Evolutionary conservation across 2,329 filamentous ascomycete species (phyloP), one percentile per base, ranked within the genome.

Genomic region (Paecilomyces formosus): DNA sequence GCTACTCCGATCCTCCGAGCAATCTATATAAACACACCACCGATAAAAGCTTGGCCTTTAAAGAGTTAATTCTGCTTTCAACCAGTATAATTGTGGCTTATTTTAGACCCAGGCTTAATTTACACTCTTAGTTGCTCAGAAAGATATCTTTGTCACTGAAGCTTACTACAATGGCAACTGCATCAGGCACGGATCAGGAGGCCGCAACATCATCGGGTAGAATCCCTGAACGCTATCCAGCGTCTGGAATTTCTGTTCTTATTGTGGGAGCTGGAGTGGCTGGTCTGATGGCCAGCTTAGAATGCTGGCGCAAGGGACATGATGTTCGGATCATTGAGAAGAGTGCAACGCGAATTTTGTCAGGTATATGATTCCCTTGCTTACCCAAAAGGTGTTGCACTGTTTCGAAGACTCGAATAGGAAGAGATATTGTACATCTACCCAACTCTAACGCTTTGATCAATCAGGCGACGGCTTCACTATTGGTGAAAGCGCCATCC

Each of bases 261-360:
- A 64, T 72, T 11, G 63, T 68, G 1, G 69, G 69, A 9, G 66
- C 63, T 13, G 69, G 69, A 5, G 62, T 69, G 6, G 68, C 61
- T 11, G 69, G 68, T 18, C 56, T 72, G 18, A 62, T 64, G 39
- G 58, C 67, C 8, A 63, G 62, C 1, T 56, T 71, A 6, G 69
- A 72, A 57, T 68, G 66, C 58, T 65, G 65, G 57, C 63, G 69
- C 33, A 68, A 69, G 54, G 69, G 69, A 13, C 66, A 68, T 55
- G 54, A 65, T 8, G 66, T 70, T n/a, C 58, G 63, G 18, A 60
- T 72, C 21, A 45, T 70, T 3, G 69, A 71, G 21, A 57, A 33
- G 13, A 39, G 33, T 39, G 9, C 33, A 13, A 13, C 33, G 33
- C 33, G 33, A 39, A 9, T 39, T 13, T 2, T 39, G 33, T 39